phyloP scores from a whole-genome alignment of 2,329 filamentous ascomycete species.

The Dichotomopilus funicola region DNA sequence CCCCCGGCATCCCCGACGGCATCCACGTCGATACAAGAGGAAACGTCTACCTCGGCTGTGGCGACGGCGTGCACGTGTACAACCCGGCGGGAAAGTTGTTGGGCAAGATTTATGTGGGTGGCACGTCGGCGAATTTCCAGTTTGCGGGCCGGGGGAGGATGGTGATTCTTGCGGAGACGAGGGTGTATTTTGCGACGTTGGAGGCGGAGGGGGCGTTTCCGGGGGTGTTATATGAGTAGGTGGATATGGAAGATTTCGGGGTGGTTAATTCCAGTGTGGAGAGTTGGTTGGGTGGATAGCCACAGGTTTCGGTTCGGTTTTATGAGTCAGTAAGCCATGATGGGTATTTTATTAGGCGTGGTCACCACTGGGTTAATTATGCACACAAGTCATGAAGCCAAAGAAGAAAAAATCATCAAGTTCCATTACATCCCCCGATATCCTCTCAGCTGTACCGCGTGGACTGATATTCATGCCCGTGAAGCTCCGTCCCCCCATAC shows the following conservation, averaged over 20 bases:
- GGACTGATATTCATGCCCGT: no score
- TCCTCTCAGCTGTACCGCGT: not conserved
- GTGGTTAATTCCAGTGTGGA: no score
- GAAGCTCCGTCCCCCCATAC: no score
- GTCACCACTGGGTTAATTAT: no score
- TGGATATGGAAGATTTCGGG: no score
- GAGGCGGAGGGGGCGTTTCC: conserved; percentile 21
- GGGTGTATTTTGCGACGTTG: conserved; percentile 36
- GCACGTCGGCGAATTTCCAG: conserved; percentile 42
- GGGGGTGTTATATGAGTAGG: conserved; percentile 12
- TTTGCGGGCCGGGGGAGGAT: conserved; percentile 38
- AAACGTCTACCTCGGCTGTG: conserved; percentile 48
- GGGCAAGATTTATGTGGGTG: conserved; percentile 51
- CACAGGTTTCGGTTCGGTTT: no score
- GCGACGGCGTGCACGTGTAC: conserved; percentile 47
- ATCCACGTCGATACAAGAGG: conserved; percentile 46
- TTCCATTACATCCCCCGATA: no score
- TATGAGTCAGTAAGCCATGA: not conserved
- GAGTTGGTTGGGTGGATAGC: no score
- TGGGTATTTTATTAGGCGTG: no score
- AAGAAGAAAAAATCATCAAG: no score
- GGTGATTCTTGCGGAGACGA: conserved; percentile 37
- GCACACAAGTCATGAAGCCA: no score
- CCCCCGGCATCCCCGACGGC: conserved; percentile 53
- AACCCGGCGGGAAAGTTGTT: conserved; percentile 42